Percentiles rank a stretch among this genome's conserved stretches.
Conservation (phyloP, 768 basidiomycete genomes). For the Mrakia frigida region DNA sequence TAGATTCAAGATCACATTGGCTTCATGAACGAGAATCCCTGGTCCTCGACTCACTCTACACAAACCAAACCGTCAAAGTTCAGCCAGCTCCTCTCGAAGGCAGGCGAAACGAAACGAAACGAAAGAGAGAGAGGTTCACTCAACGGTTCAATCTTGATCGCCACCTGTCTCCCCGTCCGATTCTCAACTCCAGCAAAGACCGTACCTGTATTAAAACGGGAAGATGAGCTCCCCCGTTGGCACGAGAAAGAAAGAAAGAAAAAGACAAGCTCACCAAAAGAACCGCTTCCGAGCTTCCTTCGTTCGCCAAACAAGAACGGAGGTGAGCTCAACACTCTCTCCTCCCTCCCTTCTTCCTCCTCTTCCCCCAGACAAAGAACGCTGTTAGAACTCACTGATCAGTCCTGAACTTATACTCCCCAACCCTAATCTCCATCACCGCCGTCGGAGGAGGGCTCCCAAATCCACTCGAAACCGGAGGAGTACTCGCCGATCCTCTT, state of each 20-base stretch:
- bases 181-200: conserved; percentile 5
- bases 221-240: no score
- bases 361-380: background rate
- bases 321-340: background rate
- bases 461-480: background rate
- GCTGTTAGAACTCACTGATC: background rate
- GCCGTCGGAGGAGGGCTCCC: background rate
- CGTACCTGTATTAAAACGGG: no score
- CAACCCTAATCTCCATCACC: conserved; percentile 15
- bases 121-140: background rate
- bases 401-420: conserved; percentile 5
- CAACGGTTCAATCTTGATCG: conserved; percentile 23
- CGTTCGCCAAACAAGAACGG: no score
- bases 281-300: conserved; percentile 2
- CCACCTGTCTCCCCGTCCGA: background rate
- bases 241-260: background rate
- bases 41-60: background rate
- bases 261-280: conserved; percentile 14
- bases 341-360: background rate
- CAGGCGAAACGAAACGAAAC: background rate
- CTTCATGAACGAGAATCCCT: background rate
- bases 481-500: conserved; percentile 8
- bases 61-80: background rate
- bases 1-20: background rate
- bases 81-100: background rate